Evolutionary conservation across 352 stramenopile genomes (phyloP).

Genomic region (Globisporangium paddicum): DNA sequence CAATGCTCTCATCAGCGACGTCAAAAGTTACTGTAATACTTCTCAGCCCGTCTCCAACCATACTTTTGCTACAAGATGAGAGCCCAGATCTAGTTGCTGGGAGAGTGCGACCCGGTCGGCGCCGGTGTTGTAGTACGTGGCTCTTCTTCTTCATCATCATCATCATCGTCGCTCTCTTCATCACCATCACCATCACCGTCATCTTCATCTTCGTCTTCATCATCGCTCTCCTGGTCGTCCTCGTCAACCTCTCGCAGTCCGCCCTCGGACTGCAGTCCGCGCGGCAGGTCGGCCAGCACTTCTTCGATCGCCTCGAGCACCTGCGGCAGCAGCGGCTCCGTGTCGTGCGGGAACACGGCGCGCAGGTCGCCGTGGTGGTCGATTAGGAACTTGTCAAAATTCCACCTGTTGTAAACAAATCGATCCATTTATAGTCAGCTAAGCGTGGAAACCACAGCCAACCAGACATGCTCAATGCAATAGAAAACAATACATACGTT

Average conservation of each 20-base stretch:
- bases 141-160: background rate
- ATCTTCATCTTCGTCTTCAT: background rate
- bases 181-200: too few species aligned
- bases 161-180: too few species aligned
- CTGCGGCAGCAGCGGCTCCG: conserved; percentile 50
- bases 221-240: background rate
- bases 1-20: too few species aligned
- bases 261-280: conserved; percentile 1
- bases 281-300: conserved; percentile 42
- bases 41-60: too few species aligned
- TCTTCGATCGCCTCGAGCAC: conserved; percentile 65
- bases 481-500: conserved; percentile 33
- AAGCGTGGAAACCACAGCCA: background rate
- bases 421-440: background rate
- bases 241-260: conserved; percentile 3
- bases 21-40: too few species aligned
- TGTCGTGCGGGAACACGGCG: conserved; percentile 72
- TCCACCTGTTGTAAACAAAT: conserved; percentile 32
- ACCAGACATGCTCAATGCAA: background rate
- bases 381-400: conserved; percentile 83
- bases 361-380: conserved; percentile 52
- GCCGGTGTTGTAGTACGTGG: background rate
- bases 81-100: background rate
- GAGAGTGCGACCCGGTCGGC: too few species aligned
- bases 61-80: too few species aligned